phyloP scores from a whole-genome alignment of 1,284 basidiomycete genomes.

The Ustilago loliicola region DNA sequence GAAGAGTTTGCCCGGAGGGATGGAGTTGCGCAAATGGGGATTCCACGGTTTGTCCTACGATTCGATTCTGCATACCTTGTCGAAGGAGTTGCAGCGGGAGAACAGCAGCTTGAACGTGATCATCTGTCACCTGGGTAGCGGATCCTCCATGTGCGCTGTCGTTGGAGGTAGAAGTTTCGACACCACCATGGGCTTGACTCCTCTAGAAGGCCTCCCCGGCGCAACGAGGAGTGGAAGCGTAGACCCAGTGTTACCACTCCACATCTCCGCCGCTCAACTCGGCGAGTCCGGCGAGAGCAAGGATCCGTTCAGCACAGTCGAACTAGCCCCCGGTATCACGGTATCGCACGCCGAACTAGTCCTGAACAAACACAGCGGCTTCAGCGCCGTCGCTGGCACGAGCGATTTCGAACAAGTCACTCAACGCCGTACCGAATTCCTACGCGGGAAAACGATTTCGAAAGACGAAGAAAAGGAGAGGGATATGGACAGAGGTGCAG shows the following conservation, averaged over 20 bases:
- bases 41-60: constrained; percentile 43
- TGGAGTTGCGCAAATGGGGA: constrained; percentile 36
- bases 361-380: constrained; percentile 39
- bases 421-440: background rate
- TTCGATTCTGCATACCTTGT: constrained; percentile 20
- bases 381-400: constrained; percentile 31
- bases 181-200: constrained; percentile 47
- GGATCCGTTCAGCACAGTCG: constrained; percentile 15
- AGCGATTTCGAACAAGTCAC: constrained; percentile 29
- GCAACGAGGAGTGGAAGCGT: constrained; percentile 33
- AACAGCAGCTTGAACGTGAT: constrained; percentile 25
- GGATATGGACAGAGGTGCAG: constrained; percentile 6
- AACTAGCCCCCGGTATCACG: constrained; percentile 6
- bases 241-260: constrained; percentile 34
- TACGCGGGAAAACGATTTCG: background rate
- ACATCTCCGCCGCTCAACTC: constrained; percentile 20
- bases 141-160: constrained; percentile 34
- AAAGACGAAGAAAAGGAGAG: constrained; percentile 15
- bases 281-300: background rate
- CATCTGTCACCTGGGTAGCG: constrained; percentile 40
- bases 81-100: background rate
- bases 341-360: constrained; percentile 26
- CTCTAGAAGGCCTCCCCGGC: constrained; percentile 46
- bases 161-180: constrained; percentile 24
- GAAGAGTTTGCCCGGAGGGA: constrained; percentile 19